A percentile compares a stretch with the other conserved stretches of the same genome.
Evolutionary conservation across 2,329 filamentous ascomycete species (phyloP).

Genomic region (Fusarium sp.): DNA sequence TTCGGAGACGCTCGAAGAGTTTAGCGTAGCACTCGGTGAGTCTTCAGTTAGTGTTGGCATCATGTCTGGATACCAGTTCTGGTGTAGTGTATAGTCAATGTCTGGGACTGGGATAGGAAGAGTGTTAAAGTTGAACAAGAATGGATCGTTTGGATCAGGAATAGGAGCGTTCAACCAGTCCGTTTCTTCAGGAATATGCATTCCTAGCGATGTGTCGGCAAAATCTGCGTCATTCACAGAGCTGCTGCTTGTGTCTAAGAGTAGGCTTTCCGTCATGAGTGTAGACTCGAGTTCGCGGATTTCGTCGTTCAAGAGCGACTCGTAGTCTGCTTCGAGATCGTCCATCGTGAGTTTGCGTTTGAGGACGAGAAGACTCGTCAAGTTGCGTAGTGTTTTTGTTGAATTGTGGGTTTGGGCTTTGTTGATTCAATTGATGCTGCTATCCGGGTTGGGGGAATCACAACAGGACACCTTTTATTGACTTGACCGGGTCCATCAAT

Average conservation of each 20-base stretch:
- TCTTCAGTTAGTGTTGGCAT: background rate
- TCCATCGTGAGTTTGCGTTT: slow-evolving; percentile 1
- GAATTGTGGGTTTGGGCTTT: background rate
- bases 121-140: background rate
- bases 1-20: background rate
- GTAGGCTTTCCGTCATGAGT: background rate
- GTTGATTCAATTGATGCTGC: background rate
- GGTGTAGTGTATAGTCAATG: background rate
- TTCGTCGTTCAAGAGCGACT: background rate
- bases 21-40: background rate
- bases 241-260: background rate
- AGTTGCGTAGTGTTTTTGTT: background rate
- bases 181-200: background rate
- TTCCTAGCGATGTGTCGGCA: slow-evolving; percentile 11
- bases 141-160: background rate
- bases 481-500: slow-evolving; percentile 17
- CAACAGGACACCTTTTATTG: slow-evolving; percentile 21
- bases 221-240: slow-evolving; percentile 18
- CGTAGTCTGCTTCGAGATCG: background rate
- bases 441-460: background rate
- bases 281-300: background rate
- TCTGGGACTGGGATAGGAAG: background rate
- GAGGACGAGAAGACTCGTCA: background rate
- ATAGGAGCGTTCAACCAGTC: background rate
- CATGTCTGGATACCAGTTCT: background rate